These are phyloP conservation scores for Stagonosporopsis rhizophila DNA, from an alignment of 2,329 filamentous ascomycete genomes.

Conservation along the genomic window DNA sequence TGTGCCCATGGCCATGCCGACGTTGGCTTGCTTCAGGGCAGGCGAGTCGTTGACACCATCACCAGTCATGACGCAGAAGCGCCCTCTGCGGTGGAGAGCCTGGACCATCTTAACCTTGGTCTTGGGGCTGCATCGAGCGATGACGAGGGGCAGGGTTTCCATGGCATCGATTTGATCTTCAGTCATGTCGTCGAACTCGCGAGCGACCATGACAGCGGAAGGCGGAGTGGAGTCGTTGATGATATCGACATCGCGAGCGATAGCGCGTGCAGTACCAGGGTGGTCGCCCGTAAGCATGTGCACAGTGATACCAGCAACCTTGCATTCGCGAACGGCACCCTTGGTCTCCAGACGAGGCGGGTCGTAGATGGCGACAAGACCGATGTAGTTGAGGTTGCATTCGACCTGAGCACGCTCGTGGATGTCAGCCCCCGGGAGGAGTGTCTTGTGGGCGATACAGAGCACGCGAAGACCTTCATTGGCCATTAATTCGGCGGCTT, in stretches of 20 bases:
- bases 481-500: conserved; percentile 47
- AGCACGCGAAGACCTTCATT: conserved; percentile 49
- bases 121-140: conserved; percentile 55
- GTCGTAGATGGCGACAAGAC: conserved; percentile 86
- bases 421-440: conserved; percentile 38
- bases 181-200: conserved; percentile 54
- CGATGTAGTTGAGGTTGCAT: conserved; percentile 72
- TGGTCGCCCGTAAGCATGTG: conserved; percentile 60
- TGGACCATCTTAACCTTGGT: conserved; percentile 59
- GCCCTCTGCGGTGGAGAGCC: conserved; percentile 47
- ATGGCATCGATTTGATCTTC: conserved; percentile 54
- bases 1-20: conserved; percentile 53
- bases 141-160: conserved; percentile 52
- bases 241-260: conserved; percentile 57
- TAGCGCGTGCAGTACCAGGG: conserved; percentile 55
- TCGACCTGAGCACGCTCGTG: conserved; percentile 68
- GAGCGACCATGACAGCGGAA: conserved; percentile 52
- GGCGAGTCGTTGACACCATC: conserved; percentile 53
- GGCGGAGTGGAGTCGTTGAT: conserved; percentile 36
- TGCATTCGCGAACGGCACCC: conserved; percentile 55
- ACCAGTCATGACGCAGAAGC: conserved; percentile 54
- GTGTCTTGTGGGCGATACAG: conserved; percentile 47
- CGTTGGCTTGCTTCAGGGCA: conserved; percentile 50
- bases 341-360: conserved; percentile 83
- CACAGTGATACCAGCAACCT: conserved; percentile 56